phyloP scores from a whole-genome alignment of 805 yeast species.

The Zygotorulaspora florentina region DNA sequence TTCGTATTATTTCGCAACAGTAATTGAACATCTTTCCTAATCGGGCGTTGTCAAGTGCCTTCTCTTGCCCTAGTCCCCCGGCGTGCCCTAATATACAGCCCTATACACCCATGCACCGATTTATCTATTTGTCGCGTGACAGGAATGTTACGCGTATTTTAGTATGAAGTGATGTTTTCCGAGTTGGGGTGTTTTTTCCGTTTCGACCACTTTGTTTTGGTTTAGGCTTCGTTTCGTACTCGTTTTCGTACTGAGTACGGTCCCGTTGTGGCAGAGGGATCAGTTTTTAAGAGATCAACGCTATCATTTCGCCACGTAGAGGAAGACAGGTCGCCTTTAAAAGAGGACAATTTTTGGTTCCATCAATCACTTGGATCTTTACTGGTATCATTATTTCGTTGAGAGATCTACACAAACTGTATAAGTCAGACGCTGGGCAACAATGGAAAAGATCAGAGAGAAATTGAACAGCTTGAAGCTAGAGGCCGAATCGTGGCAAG shows the following conservation, averaged over 20 bases:
- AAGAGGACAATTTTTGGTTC: neutral
- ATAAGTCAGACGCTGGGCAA: conserved; percentile 8
- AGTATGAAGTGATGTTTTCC: neutral
- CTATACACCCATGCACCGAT: neutral
- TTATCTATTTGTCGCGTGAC: neutral
- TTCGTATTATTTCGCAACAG: neutral
- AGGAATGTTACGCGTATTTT: too few species aligned
- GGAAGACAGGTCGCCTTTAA: neutral
- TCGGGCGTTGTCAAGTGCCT: neutral
- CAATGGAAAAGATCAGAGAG: conserved; percentile 59
- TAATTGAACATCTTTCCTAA: too few species aligned
- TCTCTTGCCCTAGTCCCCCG: neutral
- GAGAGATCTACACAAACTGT: too few species aligned
- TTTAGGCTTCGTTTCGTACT: neutral
- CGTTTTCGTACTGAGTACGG: neutral
- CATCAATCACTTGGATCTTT: neutral
- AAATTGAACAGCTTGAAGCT: conserved; percentile 84
- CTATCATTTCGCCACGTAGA: neutral
- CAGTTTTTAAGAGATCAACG: neutral
- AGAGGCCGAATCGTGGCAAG: conserved; percentile 97
- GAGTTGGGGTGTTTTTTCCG: conserved; percentile 1
- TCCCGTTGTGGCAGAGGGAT: neutral
- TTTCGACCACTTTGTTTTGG: neutral
- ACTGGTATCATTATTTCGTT: too few species aligned
- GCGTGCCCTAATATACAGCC: too few species aligned